Conservation (phyloP, 176 grass and related monocot species). For the Phragmites australis region DNA sequence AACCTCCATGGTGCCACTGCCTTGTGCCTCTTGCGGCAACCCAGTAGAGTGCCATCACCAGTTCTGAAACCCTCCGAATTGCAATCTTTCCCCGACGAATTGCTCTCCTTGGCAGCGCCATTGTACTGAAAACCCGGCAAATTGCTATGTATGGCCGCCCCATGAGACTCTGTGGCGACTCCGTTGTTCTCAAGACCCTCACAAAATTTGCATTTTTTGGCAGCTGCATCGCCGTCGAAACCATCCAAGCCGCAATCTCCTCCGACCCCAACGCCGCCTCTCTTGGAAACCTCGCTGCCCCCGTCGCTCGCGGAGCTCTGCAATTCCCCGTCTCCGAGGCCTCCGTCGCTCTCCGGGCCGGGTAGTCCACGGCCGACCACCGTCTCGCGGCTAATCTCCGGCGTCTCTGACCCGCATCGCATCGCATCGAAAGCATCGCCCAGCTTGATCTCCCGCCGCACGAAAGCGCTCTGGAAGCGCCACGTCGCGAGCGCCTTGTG, state of each 20-base stretch:
- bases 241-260: not conserved
- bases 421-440: not conserved
- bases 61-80: not conserved
- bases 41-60: not conserved
- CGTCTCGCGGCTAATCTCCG: not conserved
- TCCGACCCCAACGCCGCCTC: not conserved
- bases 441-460: not conserved
- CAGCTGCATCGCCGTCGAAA: not conserved
- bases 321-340: not conserved
- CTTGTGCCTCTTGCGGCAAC: slow-evolving; percentile 49
- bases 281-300: not conserved
- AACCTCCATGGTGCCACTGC: slow-evolving; percentile 56
- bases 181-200: not conserved
- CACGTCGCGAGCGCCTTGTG: slow-evolving; percentile 32
- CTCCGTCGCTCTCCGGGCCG: not conserved
- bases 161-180: not conserved
- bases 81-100: not conserved
- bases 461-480: slow-evolving; percentile 17
- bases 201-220: not conserved
- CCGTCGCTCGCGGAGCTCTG: not conserved
- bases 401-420: not conserved
- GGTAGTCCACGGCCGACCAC: not conserved
- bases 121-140: not conserved
- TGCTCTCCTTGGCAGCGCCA: not conserved
- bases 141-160: not conserved